These are phyloP conservation scores for Phaeosphaeriaceae sp. DNA, from an alignment of 2,329 filamentous ascomycete genomes.

Conservation along the genomic window DNA sequence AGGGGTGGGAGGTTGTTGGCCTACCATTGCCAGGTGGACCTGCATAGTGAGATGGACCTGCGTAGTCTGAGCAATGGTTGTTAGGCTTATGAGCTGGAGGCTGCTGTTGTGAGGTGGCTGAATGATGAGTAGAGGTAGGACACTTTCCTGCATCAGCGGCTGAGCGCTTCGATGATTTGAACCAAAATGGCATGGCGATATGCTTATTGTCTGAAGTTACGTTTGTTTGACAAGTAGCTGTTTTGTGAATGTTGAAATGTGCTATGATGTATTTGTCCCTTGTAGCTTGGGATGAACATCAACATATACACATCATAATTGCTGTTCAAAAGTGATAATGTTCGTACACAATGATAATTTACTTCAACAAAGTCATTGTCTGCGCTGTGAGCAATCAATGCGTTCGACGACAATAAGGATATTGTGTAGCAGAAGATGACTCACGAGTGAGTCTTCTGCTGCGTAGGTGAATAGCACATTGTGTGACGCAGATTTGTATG, in stretches of 20 bases:
- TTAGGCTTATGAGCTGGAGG: neutral
- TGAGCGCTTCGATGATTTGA: neutral
- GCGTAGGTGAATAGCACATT: too few relatives aligned
- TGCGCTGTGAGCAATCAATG: too few relatives aligned
- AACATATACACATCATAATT: neutral
- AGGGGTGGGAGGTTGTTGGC: neutral
- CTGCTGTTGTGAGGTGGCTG: neutral
- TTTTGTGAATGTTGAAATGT: neutral
- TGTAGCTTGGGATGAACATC: neutral
- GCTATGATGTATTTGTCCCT: neutral
- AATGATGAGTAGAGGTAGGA: too few relatives aligned
- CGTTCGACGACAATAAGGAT: too few relatives aligned
- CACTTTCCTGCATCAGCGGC: neutral
- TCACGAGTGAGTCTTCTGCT: too few relatives aligned
- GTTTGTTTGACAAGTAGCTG: neutral
- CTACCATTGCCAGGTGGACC: neutral
- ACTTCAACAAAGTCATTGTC: too few relatives aligned
- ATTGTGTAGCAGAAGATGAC: too few relatives aligned
- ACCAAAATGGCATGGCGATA: neutral
- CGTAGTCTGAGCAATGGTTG: neutral
- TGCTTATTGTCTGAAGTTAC: neutral
- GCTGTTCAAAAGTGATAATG: neutral
- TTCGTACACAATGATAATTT: neutral
- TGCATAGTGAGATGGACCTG: neutral
- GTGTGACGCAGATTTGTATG: too few relatives aligned